phyloP scores from a whole-genome alignment of 305 asterid genomes.

The Solanum chacoense region DNA sequence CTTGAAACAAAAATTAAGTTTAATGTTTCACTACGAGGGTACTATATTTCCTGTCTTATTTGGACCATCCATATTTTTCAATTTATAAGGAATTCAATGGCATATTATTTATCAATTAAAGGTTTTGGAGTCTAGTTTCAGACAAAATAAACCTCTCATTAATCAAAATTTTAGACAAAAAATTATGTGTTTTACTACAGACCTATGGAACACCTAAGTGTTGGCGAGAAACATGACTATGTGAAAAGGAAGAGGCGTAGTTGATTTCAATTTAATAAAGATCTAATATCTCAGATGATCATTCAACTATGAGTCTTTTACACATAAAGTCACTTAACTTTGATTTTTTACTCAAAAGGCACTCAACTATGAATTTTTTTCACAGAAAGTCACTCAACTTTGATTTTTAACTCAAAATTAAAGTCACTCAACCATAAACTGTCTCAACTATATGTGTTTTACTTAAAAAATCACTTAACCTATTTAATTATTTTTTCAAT shows the following conservation, averaged over 20 bases:
- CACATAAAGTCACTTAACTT: background rate
- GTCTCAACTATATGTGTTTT: background rate
- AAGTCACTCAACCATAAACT: background rate
- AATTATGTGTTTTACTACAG: background rate
- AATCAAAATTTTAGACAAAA: background rate
- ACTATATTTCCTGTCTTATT: background rate
- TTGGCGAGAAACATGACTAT: too few relatives aligned
- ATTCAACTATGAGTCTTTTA: background rate
- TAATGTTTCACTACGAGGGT: background rate
- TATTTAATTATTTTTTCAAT: background rate
- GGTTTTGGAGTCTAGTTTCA: background rate
- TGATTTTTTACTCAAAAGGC: background rate
- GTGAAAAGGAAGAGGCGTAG: background rate
- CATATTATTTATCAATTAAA: background rate
- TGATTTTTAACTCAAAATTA: background rate
- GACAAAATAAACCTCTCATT: background rate
- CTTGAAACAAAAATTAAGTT: too few relatives aligned
- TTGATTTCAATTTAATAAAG: background rate
- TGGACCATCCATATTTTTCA: background rate
- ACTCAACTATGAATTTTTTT: background rate
- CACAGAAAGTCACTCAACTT: background rate
- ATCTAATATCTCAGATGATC: background rate
- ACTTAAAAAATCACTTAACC: background rate
- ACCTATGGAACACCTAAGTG: background rate
- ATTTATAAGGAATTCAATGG: background rate